phyloP scores from a whole-genome alignment of 495 filamentous ascomycete genomes.

The Penicillium silybi region DNA sequence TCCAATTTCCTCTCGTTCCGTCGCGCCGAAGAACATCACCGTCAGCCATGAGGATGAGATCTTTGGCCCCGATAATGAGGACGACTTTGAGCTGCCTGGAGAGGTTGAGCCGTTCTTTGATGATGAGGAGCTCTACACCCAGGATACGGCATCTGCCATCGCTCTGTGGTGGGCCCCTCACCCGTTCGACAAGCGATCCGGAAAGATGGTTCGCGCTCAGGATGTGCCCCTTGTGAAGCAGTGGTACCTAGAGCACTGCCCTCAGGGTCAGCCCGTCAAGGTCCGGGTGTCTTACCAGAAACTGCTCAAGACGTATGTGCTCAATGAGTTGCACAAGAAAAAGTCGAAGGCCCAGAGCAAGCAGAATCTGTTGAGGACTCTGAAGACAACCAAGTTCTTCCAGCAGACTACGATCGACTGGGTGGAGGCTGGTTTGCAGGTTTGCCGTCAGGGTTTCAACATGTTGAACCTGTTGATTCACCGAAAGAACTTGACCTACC shows the following conservation, averaged over 20 bases:
- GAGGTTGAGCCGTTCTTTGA: conserved; percentile 83
- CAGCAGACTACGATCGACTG: conserved; percentile 99
- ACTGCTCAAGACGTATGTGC: conserved; percentile 89
- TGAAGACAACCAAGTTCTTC: conserved; percentile 98
- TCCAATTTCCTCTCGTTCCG: conserved; percentile 91
- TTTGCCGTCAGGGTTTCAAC: conserved; percentile 97
- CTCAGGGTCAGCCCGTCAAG: conserved; percentile 90
- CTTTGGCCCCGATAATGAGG: conserved; percentile 81
- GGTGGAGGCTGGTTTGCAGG: conserved; percentile 98
- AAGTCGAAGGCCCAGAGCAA: conserved; percentile 92
- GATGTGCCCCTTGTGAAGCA: conserved; percentile 98
- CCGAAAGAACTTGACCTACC: conserved; percentile 96
- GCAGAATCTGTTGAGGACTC: conserved; percentile 81
- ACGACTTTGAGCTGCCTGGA: conserved; percentile 82
- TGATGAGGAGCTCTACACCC: conserved; percentile 84
- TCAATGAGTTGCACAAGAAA: conserved; percentile 95
- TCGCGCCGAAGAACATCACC: conserved; percentile 91
- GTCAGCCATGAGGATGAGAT: conserved; percentile 93
- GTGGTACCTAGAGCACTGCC: conserved; percentile 96
- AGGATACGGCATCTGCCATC: conserved; percentile 89
- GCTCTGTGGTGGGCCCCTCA: conserved; percentile 97
- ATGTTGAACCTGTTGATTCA: conserved; percentile 99
- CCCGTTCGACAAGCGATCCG: conserved; percentile 94
- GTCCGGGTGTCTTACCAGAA: conserved; percentile 99
- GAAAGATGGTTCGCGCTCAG: conserved; percentile 94